Evolutionary conservation across 768 basidiomycete genomes (phyloP).

Genomic region (Boletus rubropictus): DNA sequence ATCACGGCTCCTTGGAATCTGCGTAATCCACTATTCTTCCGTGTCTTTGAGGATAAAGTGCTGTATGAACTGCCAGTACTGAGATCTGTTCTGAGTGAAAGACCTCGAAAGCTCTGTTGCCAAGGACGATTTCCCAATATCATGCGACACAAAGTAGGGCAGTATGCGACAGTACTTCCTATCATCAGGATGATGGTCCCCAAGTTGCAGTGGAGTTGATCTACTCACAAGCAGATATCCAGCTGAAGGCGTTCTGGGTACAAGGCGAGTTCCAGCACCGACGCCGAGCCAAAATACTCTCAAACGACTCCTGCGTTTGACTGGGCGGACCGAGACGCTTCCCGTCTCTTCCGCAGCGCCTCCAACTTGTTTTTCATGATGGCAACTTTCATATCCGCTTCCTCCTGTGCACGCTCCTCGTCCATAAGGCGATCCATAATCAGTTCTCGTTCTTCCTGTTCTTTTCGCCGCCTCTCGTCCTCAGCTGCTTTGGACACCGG

Average conservation of each 20-base stretch:
- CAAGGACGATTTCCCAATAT: not conserved
- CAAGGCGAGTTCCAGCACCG: not conserved
- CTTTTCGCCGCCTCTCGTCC: slow-evolving; percentile 44
- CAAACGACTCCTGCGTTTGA: slow-evolving; percentile 16
- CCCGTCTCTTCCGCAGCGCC: slow-evolving; percentile 45
- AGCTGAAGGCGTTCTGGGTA: not conserved
- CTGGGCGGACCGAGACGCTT: slow-evolving; percentile 26
- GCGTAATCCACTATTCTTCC: not conserved
- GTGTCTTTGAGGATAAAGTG: no score
- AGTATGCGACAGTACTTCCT: not conserved
- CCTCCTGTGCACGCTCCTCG: slow-evolving; percentile 83
- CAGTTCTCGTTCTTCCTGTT: slow-evolving; percentile 70
- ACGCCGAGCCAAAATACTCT: not conserved
- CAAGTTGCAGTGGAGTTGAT: not conserved
- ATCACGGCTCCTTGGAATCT: not conserved
- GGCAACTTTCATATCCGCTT: slow-evolving; percentile 72
- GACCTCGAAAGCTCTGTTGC: not conserved
- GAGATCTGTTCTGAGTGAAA: not conserved
- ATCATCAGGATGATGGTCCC: not conserved
- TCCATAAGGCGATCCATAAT: slow-evolving; percentile 83
- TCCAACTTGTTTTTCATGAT: slow-evolving; percentile 63
- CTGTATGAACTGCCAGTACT: not conserved
- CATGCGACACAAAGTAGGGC: not conserved
- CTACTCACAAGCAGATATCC: not conserved
- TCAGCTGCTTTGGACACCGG: slow-evolving; percentile 20